These are phyloP conservation scores for Luzula sylvatica DNA, from an alignment of 176 grass and related monocot genomes.

Conservation along the genomic window DNA sequence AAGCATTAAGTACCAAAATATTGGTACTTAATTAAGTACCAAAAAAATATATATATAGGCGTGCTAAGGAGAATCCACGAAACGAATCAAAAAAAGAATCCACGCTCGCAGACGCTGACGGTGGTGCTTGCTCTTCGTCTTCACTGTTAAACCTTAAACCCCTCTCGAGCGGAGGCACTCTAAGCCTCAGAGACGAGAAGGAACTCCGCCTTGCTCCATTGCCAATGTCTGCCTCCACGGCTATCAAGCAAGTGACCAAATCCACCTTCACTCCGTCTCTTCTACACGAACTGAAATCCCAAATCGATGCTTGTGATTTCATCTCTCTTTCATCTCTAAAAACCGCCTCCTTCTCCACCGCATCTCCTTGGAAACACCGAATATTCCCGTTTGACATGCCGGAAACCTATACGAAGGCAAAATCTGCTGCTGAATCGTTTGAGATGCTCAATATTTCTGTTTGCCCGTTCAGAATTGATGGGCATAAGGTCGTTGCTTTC, in stretches of 20 bases:
- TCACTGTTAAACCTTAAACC: too few species aligned
- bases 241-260: conserved; percentile 60
- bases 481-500: conserved; percentile 47
- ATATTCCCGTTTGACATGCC: conserved; percentile 51
- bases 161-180: too few species aligned
- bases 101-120: too few species aligned
- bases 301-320: conserved; percentile 48
- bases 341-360: conserved; percentile 18
- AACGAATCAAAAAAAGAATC: too few species aligned
- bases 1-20: too few species aligned
- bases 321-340: conserved; percentile 39
- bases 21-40: too few species aligned
- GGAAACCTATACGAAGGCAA: conserved; percentile 82
- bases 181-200: background rate
- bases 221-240: background rate
- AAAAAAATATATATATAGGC: too few species aligned
- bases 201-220: background rate
- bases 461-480: conserved; percentile 49
- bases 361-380: conserved; percentile 39
- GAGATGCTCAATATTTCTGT: conserved; percentile 66
- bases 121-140: too few species aligned
- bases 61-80: too few species aligned
- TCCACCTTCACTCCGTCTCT: conserved; percentile 60
- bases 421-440: conserved; percentile 67
- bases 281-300: conserved; percentile 25